Evolutionary conservation across 495 filamentous ascomycete genomes (phyloP).

Genomic region (Xylaria intraflava): DNA sequence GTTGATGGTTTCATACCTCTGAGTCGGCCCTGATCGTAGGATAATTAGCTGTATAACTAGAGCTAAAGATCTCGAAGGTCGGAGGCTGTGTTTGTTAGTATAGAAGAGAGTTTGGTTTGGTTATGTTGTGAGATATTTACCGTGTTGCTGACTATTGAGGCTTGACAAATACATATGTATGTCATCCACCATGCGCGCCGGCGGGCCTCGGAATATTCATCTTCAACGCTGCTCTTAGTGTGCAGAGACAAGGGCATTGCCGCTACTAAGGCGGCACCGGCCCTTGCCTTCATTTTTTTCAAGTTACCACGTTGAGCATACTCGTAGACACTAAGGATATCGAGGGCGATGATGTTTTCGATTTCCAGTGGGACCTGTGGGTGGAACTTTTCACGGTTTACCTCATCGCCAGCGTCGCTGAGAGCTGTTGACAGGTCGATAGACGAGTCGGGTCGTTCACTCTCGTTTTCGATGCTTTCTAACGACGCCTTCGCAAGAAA

Average conservation of each 20-base stretch:
- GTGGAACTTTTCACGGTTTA: constrained; percentile 46
- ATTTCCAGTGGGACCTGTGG: constrained; percentile 45
- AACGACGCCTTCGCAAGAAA: constrained; percentile 48
- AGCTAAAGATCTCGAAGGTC: constrained; percentile 49
- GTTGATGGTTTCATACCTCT: constrained; percentile 35
- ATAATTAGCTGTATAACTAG: constrained; percentile 51
- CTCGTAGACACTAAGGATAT: constrained; percentile 54
- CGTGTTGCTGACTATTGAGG: constrained; percentile 54
- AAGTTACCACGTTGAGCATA: constrained; percentile 56
- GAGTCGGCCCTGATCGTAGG: constrained; percentile 47
- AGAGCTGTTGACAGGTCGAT: constrained; percentile 48
- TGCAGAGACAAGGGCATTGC: constrained; percentile 50
- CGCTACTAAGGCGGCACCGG: constrained; percentile 49
- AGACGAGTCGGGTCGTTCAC: constrained; percentile 49
- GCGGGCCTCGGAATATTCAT: constrained; percentile 46
- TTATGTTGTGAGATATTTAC: constrained; percentile 26
- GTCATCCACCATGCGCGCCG: constrained; percentile 61
- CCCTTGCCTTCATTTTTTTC: constrained; percentile 54
- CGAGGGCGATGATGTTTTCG: constrained; percentile 49
- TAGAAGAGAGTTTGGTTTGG: not conserved
- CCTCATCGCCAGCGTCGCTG: constrained; percentile 35
- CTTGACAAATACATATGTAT: constrained; percentile 54
- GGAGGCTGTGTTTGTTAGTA: constrained; percentile 37
- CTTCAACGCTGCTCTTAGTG: constrained; percentile 39
- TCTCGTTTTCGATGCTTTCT: constrained; percentile 49